Evolutionary conservation across 352 stramenopile species (phyloP).

Genomic region (Bremia lactucae): DNA sequence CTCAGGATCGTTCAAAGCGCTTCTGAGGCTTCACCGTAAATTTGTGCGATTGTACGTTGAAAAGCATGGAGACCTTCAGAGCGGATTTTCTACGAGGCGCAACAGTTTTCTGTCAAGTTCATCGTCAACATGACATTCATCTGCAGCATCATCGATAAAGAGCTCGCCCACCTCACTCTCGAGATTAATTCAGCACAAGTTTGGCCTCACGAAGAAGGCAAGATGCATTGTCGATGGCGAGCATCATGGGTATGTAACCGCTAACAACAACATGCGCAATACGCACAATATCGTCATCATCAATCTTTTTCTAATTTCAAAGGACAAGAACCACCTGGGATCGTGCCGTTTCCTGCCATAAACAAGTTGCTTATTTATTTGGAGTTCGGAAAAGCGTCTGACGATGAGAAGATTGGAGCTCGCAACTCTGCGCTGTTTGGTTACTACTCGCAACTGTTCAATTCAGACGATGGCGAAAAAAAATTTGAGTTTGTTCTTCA

Average conservation of each 20-base stretch:
- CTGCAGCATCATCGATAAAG: conserved; percentile 23
- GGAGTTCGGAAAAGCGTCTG: conserved; percentile 32
- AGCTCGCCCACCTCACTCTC: conserved; percentile 22
- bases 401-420: conserved; percentile 39
- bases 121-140: conserved; percentile 36
- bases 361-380: conserved; percentile 42
- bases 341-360: conserved; percentile 29
- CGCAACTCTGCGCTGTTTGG: conserved; percentile 39
- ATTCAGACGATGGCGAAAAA: conserved; percentile 44
- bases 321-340: conserved; percentile 20
- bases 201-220: conserved; percentile 20
- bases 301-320: conserved; percentile 8
- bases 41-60: conserved; percentile 34
- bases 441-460: conserved; percentile 63
- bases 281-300: conserved; percentile 3
- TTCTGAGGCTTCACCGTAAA: conserved; percentile 36
- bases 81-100: conserved; percentile 9
- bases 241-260: not conserved
- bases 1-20: conserved; percentile 48
- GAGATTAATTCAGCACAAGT: conserved; percentile 15
- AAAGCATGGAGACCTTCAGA: conserved; percentile 22
- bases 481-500: conserved; percentile 39
- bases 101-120: conserved; percentile 36
- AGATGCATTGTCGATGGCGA: not conserved
- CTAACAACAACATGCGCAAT: conserved; percentile 11